These are phyloP conservation scores for Rehmannia glutinosa DNA, from an alignment of 257 asterid genomes.

Conservation along the genomic window DNA sequence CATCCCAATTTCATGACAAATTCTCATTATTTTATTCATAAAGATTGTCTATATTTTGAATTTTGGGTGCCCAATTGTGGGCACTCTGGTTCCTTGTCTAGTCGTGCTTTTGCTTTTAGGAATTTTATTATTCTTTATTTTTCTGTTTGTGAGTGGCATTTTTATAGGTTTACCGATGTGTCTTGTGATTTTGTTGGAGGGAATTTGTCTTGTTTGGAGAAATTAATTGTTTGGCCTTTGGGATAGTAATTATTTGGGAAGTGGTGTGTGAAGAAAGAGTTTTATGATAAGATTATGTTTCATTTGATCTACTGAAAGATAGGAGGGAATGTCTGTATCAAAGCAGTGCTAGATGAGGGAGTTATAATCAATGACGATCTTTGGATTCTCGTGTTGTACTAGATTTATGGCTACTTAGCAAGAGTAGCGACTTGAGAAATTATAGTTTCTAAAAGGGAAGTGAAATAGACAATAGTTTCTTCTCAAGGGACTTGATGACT, in stretches of 20 bases:
- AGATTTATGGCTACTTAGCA: not conserved
- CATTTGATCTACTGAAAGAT: not conserved
- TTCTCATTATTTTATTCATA: not conserved
- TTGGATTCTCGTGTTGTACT: not conserved
- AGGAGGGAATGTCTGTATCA: not conserved
- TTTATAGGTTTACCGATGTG: not conserved
- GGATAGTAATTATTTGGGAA: no score
- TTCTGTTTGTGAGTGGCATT: not conserved
- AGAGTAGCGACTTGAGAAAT: not conserved
- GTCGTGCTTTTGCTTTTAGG: no score
- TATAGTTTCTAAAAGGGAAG: not conserved
- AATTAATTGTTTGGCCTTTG: not conserved
- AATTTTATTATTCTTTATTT: not conserved
- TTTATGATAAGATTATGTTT: not conserved
- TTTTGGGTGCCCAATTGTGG: not conserved
- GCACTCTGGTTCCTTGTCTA: not conserved
- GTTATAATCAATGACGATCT: not conserved
- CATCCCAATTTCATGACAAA: no score
- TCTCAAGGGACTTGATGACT: no score
- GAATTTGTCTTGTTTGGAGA: not conserved
- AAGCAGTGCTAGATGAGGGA: not conserved
- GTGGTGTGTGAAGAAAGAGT: no score
- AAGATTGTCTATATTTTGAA: not conserved
- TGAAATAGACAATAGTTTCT: no score
- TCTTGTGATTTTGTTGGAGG: not conserved